A percentile compares a stretch with the other conserved stretches of the same genome.
These are phyloP conservation scores for Sporothrix euskadiensis DNA, from an alignment of 2,329 filamentous ascomycete genomes.

Conservation along the genomic window DNA sequence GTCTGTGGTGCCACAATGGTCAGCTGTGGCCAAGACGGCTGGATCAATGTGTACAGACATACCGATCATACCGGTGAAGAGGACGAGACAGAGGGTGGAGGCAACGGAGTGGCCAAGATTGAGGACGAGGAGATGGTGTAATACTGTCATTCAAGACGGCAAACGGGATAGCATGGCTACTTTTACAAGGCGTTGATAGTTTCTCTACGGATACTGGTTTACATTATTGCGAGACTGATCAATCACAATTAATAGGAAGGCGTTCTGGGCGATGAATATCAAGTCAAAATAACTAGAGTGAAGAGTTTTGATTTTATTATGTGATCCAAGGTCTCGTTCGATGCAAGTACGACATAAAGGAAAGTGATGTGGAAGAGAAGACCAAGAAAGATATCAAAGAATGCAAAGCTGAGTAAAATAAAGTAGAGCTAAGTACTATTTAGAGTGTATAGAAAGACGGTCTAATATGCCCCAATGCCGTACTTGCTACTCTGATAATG, in stretches of 20 bases:
- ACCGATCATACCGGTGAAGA: constrained; percentile 32
- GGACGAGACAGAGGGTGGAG: neutral
- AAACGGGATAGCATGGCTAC: neutral
- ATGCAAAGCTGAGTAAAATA: neutral
- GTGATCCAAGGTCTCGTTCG: neutral
- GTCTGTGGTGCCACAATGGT: constrained; percentile 58
- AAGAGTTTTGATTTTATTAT: neutral
- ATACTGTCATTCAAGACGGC: neutral
- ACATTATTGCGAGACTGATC: neutral
- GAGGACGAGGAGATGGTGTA: neutral
- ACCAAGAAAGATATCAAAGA: neutral
- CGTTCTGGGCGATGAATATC: neutral
- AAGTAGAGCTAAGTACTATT: neutral
- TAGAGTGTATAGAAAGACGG: neutral
- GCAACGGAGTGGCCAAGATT: neutral
- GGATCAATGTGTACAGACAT: constrained; percentile 52
- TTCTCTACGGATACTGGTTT: neutral
- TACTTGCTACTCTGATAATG: neutral
- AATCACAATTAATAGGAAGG: neutral
- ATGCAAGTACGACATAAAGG: neutral
- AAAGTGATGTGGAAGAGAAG: neutral
- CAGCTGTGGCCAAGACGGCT: constrained; percentile 57
- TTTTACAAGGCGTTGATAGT: neutral
- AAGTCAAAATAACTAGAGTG: no score
- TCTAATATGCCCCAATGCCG: neutral